Evolutionary conservation across 441 rosid genomes (phyloP).

Genomic region (Populus hybrid): DNA sequence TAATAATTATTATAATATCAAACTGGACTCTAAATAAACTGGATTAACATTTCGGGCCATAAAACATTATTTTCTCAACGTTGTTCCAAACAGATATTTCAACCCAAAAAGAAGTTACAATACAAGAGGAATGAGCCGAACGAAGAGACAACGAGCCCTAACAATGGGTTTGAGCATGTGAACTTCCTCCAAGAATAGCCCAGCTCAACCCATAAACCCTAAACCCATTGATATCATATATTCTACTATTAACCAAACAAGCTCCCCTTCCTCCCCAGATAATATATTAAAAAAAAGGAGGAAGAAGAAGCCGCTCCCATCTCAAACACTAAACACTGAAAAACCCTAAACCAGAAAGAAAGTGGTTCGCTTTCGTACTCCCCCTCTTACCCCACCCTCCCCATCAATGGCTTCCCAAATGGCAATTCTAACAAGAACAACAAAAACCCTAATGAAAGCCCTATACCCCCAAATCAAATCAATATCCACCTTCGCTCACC

Average conservation of each 20-base stretch:
- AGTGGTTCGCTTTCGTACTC: background rate
- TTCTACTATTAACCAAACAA: background rate
- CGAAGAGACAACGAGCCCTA: background rate
- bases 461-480: conserved; percentile 31
- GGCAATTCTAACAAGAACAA: conserved; percentile 42
- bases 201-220: background rate
- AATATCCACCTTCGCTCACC: conserved; percentile 62
- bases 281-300: background rate
- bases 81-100: background rate
- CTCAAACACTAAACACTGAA: background rate
- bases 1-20: no score
- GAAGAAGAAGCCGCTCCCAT: background rate
- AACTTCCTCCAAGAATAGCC: background rate
- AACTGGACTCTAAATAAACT: no score
- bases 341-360: conserved; percentile 6
- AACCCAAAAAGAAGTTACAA: background rate
- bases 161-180: no score
- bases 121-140: no score
- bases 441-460: conserved; percentile 34
- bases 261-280: background rate
- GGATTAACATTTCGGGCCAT: background rate
- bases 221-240: background rate
- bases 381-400: background rate
- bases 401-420: conserved; percentile 58
- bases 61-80: no score